phyloP scores from a whole-genome alignment of 495 filamentous ascomycete genomes.

The Talaromyces ruber region DNA sequence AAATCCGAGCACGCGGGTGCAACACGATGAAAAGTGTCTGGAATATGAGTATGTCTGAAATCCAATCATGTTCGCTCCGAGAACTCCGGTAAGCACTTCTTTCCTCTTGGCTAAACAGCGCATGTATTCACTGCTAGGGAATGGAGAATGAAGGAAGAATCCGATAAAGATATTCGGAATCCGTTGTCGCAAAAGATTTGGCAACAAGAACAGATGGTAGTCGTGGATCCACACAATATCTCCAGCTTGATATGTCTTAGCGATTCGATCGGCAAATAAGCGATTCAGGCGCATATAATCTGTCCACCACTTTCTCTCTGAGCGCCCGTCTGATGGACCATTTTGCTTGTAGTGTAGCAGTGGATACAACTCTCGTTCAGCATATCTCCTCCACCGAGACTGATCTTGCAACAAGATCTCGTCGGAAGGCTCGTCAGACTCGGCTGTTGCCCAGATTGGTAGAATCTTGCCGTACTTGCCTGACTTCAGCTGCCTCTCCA shows the following conservation, averaged over 20 bases:
- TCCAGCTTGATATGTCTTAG: constrained; percentile 77
- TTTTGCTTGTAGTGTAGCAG: constrained; percentile 92
- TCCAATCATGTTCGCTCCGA: constrained; percentile 83
- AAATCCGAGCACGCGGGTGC: constrained; percentile 77
- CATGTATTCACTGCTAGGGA: constrained; percentile 90
- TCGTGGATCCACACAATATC: constrained; percentile 90
- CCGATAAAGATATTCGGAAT: constrained; percentile 79
- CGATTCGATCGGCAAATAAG: constrained; percentile 78
- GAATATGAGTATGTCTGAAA: constrained; percentile 93
- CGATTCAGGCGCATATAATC: constrained; percentile 85
- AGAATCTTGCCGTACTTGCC: constrained; percentile 61
- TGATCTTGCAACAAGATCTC: constrained; percentile 66
- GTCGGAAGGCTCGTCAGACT: constrained; percentile 53
- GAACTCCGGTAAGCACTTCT: constrained; percentile 76
- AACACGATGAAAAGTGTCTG: constrained; percentile 85
- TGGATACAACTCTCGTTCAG: constrained; percentile 81
- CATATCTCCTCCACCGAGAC: constrained; percentile 74
- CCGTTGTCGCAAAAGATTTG: constrained; percentile 73
- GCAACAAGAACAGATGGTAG: constrained; percentile 81
- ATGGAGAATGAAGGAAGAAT: constrained; percentile 86
- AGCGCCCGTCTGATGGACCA: constrained; percentile 73
- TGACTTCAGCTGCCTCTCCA: constrained; percentile 61
- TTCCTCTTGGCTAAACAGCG: constrained; percentile 78
- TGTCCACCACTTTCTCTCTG: constrained; percentile 73
- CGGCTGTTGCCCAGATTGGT: constrained; percentile 80